Base-by-base conservation (phyloP, 768 basidiomycete genomes). In the Candolleomyces aberdarensis region DNA sequence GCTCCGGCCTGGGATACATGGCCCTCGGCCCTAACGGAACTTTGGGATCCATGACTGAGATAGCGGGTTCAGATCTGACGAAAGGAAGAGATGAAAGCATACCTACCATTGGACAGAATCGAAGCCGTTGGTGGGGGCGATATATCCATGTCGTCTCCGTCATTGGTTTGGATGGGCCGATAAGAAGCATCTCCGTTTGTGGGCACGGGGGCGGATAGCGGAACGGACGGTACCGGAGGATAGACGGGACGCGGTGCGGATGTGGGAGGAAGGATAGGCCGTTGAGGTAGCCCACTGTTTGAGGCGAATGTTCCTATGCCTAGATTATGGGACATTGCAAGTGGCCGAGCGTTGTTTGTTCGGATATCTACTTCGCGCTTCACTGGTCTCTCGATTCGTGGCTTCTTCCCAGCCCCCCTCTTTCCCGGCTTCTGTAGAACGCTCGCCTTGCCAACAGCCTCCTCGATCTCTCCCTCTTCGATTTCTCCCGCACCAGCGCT, bases 391-490 rank as follows among this genome's bases (percentile, higher is more conserved):
- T n/a, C 47, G 17, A 47, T 17, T 51, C 49, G 58, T 10, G 52
- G 48, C 48, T 60, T 57, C 29, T 61, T 59, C 57, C 62, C 52
- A 26, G 26, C 2, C 56, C 44, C 32, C 39, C 43, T 51, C 19
- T 17, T 49, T 48, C 41, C 50, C 57, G 41, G 10, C 49, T 44
- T 61, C 56, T 62, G 48, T 15, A 29, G 1, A 29, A n/a, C n/a
- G 41, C 41, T 54, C 17, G 32, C 39, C 31, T 62, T 62, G 52
- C 40, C 22, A 26, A 36, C 49, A n/a, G 50, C 51, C 15, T 26
- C 79, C 56, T 79, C 78, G 54, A 82, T 82, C 64, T 82, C 81
- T 2, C 80, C 81, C 62, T 82, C 80, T 63, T 81, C 81, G 17
- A 81, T 75, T 66, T 83, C 81, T 5, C 76, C 76, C 5, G 77